Evolutionary conservation across 1,284 basidiomycete species (phyloP).

Genomic region (Pisolithus thermaeus): DNA sequence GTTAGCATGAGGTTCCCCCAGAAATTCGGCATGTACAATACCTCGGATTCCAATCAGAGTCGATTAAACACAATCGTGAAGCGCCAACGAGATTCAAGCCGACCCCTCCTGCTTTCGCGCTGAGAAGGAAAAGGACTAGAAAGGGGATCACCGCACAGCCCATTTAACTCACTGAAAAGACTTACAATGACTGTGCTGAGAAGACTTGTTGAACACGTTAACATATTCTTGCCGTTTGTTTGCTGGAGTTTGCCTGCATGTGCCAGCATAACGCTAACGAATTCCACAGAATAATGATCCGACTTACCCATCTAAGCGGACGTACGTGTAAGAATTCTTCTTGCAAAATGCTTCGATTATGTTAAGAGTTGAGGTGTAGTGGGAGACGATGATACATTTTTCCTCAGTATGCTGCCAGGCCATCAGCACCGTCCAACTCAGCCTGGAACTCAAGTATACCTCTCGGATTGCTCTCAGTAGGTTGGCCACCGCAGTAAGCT

Average conservation of each 20-base stretch:
- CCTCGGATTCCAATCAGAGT: constrained; percentile 98
- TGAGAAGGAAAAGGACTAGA: constrained; percentile 88
- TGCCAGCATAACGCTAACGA: background rate
- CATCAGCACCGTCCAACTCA: constrained; percentile 6
- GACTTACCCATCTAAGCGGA: constrained; percentile 83
- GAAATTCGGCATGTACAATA: constrained; percentile 21
- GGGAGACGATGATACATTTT: constrained; percentile 90
- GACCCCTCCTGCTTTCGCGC: constrained; percentile 93
- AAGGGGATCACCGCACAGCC: constrained; percentile 3
- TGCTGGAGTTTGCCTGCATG: constrained; percentile 66
- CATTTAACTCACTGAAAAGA: constrained; percentile 9
- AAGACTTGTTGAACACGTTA: constrained; percentile 74
- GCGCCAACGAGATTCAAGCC: constrained; percentile 92
- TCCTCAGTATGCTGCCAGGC: constrained; percentile 67
- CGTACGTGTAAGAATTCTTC: constrained; percentile 69
- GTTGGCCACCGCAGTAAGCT: constrained; percentile 71
- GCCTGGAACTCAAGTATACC: constrained; percentile 31
- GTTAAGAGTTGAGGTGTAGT: constrained; percentile 88
- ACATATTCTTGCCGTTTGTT: constrained; percentile 82
- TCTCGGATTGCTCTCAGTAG: constrained; percentile 64
- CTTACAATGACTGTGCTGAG: constrained; percentile 63
- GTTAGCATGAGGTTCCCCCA: constrained; percentile 2
- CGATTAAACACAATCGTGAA: constrained; percentile 77
- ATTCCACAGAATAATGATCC: background rate
- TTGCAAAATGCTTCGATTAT: constrained; percentile 86